Percentiles rank a stretch among this genome's conserved stretches.
Evolutionary conservation across 2,329 filamentous ascomycete species (phyloP).

Genomic region (Colletotrichum sp.): DNA sequence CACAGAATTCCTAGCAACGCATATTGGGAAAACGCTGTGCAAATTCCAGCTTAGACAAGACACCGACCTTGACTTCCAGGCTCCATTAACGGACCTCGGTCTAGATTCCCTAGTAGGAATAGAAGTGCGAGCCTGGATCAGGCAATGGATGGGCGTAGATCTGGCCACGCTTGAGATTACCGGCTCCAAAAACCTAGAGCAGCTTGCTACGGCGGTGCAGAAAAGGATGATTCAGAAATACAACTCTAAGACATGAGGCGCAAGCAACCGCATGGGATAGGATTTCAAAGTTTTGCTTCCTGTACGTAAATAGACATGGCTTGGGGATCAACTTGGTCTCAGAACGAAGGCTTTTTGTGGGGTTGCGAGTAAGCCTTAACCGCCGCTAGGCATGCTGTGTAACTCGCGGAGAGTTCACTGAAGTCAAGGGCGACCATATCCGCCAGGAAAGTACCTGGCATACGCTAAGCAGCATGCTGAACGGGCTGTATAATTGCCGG

Average conservation of each 20-base stretch:
- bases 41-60: conserved; percentile 19
- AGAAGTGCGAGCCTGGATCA: conserved; percentile 26
- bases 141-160: conserved; percentile 25
- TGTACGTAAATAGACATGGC: neutral
- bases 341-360: neutral
- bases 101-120: conserved; percentile 26
- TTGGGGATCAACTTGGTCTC: neutral
- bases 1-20: neutral
- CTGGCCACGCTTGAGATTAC: conserved; percentile 18
- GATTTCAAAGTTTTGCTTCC: neutral
- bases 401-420: neutral
- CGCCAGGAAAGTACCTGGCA: neutral
- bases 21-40: neutral
- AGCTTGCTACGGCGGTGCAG: neutral
- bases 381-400: neutral
- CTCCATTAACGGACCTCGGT: conserved; percentile 18
- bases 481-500: neutral
- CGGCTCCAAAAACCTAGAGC: neutral
- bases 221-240: neutral
- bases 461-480: neutral
- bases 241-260: neutral
- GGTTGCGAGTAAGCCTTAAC: neutral
- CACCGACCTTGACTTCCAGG: neutral
- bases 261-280: neutral
- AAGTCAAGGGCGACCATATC: neutral